phyloP scores from a whole-genome alignment of 306 rosid genomes.

The Macrotyloma uniflorum region DNA sequence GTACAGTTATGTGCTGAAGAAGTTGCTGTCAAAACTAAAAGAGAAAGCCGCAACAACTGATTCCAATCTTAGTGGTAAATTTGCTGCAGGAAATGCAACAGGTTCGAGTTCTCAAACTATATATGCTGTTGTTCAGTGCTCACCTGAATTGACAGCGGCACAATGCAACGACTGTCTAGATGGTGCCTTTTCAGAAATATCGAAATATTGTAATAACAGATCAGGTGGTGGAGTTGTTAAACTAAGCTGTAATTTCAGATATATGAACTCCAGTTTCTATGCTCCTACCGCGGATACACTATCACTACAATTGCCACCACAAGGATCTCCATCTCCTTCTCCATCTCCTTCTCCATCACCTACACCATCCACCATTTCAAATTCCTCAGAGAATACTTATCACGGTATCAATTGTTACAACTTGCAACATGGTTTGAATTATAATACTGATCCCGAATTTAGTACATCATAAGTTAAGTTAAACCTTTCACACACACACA shows the following conservation, averaged over 20 bases:
- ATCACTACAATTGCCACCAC: background rate
- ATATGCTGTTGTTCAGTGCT: slow-evolving; percentile 48
- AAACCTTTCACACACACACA: background rate
- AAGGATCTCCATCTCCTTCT: slow-evolving; percentile 11
- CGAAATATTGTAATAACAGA: background rate
- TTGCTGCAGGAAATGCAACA: slow-evolving; percentile 13
- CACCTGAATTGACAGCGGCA: slow-evolving; percentile 32
- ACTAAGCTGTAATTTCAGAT: slow-evolving; percentile 42
- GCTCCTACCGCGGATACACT: background rate
- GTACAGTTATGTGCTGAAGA: background rate
- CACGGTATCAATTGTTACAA: background rate
- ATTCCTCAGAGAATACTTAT: background rate
- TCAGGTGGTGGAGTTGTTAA: background rate
- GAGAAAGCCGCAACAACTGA: slow-evolving; percentile 16
- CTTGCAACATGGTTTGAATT: background rate
- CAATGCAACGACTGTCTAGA: slow-evolving; percentile 39
- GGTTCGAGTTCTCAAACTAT: background rate
- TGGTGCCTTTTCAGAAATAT: background rate
- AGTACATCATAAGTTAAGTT: too few species aligned
- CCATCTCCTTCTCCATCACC: background rate
- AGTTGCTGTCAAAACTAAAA: slow-evolving; percentile 22
- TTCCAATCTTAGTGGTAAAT: slow-evolving; percentile 21
- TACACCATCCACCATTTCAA: background rate
- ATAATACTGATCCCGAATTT: background rate
- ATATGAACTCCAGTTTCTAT: slow-evolving; percentile 7